Percentiles rank a stretch among this genome's conserved stretches.
These are phyloP conservation scores for Linanthus parryae DNA, from an alignment of 148 eudicot species.

Conservation along the genomic window DNA sequence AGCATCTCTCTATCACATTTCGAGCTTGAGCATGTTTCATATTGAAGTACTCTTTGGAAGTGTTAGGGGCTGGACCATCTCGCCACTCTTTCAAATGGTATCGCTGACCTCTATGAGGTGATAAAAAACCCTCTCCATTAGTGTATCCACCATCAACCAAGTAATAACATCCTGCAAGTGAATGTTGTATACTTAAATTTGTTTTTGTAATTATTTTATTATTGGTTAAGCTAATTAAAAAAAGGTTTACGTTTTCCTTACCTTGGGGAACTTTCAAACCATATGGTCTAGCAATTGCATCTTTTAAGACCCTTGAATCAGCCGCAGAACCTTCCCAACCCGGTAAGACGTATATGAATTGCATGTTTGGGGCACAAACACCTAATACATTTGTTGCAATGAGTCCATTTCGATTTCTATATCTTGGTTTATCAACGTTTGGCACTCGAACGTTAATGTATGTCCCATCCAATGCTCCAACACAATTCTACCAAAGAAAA, in stretches of 20 bases:
- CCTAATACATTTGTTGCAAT: not conserved
- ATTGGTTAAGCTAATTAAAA: not conserved
- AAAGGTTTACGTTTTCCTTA: not conserved
- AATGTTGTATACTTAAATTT: not conserved
- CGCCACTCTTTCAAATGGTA: not conserved
- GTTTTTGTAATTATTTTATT: not conserved
- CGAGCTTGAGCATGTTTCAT: not conserved
- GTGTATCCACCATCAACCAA: not conserved
- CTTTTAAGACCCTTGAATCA: not conserved
- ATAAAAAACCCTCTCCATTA: not conserved
- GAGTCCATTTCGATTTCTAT: not conserved
- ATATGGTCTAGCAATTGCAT: not conserved
- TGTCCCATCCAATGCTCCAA: not conserved
- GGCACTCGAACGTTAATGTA: not conserved
- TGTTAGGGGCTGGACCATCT: not conserved
- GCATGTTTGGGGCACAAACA: not conserved
- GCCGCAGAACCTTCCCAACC: not conserved
- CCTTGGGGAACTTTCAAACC: not conserved
- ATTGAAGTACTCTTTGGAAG: not conserved
- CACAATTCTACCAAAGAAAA: not conserved
- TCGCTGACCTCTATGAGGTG: not conserved
- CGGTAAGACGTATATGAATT: not conserved
- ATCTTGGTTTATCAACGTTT: not conserved
- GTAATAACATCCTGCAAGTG: not conserved
- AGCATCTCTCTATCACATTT: not conserved